Conservation (phyloP, 352 stramenopile species). For the Phytophthora crassamura region DNA sequence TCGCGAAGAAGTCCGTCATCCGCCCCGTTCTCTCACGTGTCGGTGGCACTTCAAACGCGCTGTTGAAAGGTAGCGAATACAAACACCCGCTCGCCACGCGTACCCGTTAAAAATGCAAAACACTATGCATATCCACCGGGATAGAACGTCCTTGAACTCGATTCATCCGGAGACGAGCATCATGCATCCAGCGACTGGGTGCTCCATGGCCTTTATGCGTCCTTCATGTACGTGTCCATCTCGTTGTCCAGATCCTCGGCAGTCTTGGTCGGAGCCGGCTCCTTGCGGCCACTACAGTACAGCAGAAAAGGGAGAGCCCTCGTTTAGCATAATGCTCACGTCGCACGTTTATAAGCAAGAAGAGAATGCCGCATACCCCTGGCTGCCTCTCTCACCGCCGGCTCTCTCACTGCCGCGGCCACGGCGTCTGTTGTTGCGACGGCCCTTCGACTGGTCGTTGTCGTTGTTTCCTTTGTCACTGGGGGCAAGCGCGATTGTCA, state of each 20-base stretch:
- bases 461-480: conserved; percentile 36
- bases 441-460: conserved; percentile 47
- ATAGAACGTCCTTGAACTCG: conserved; percentile 2
- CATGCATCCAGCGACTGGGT: conserved; percentile 24
- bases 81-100: conserved; percentile 24
- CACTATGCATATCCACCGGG: conserved; percentile 32
- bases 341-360: neutral
- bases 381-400: conserved; percentile 21
- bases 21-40: conserved; percentile 9
- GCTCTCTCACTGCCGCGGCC: conserved; percentile 32
- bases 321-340: conserved; percentile 1
- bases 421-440: conserved; percentile 54
- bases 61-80: conserved; percentile 21
- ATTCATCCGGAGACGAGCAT: conserved; percentile 7
- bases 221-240: conserved; percentile 91
- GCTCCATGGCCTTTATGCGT: conserved; percentile 51
- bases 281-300: conserved; percentile 37
- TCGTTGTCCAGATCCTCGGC: conserved; percentile 80
- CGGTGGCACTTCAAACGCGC: conserved; percentile 15
- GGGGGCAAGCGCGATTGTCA: neutral
- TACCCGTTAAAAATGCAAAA: conserved; percentile 43
- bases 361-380: conserved; percentile 18
- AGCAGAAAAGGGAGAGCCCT: neutral
- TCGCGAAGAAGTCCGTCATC: conserved; percentile 22
- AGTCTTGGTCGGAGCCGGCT: conserved; percentile 49